Conservation (phyloP, 352 stramenopile species). For the Phytophthora sansomeana region DNA sequence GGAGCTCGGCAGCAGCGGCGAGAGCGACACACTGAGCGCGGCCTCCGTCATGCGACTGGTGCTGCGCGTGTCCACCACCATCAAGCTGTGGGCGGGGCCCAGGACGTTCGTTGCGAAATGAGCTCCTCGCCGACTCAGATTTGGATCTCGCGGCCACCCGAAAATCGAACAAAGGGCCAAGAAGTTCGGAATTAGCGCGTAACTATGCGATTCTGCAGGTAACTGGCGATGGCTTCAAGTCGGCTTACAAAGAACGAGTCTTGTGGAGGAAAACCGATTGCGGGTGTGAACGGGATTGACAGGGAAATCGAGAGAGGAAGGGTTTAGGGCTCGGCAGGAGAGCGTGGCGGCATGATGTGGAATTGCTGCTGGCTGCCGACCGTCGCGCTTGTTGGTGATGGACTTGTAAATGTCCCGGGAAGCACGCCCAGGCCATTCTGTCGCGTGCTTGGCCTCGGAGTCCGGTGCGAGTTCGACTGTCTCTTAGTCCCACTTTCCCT, state of each 20-base stretch:
- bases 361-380: background rate
- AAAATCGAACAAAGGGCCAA: slow-evolving; percentile 24
- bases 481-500: slow-evolving; percentile 7
- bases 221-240: background rate
- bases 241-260: background rate
- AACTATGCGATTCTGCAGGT: slow-evolving; percentile 6
- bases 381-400: background rate
- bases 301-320: background rate
- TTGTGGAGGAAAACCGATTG: background rate
- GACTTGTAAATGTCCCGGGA: too few species aligned
- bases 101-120: slow-evolving; percentile 11
- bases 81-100: slow-evolving; percentile 10
- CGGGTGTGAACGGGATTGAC: background rate
- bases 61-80: slow-evolving; percentile 57
- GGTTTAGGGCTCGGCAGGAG: background rate
- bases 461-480: slow-evolving; percentile 11
- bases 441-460: background rate
- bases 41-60: slow-evolving; percentile 48
- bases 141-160: slow-evolving; percentile 25
- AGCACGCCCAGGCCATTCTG: background rate
- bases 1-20: slow-evolving; percentile 79
- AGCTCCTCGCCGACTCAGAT: slow-evolving; percentile 25
- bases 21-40: slow-evolving; percentile 79
- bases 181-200: background rate
- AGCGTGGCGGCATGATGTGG: background rate